A percentile compares a stretch with the other conserved stretches of the same genome.
Evolutionary conservation across 2,329 filamentous ascomycete species (phyloP).

Genomic region (Zalaria sp.): DNA sequence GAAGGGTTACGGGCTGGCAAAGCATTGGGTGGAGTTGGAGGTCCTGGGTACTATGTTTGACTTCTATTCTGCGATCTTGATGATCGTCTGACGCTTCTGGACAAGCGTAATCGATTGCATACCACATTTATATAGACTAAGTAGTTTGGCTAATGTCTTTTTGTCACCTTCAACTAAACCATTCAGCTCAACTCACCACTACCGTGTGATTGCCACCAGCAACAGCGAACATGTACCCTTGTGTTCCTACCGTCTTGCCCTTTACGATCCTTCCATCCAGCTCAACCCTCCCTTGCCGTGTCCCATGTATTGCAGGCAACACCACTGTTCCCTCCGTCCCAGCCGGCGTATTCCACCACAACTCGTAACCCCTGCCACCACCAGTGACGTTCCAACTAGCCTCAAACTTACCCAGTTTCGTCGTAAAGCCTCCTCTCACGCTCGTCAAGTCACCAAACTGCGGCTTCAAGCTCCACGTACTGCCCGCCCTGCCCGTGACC

Average conservation of each 20-base stretch:
- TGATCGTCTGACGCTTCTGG: too few relatives aligned
- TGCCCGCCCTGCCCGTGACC: slow-evolving; percentile 24
- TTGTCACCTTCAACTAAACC: too few relatives aligned
- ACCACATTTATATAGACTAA: too few relatives aligned
- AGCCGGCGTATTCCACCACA: slow-evolving; percentile 14
- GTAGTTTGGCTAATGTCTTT: too few relatives aligned
- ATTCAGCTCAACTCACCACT: too few relatives aligned
- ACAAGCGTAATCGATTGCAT: too few relatives aligned
- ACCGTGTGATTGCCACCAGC: slow-evolving; percentile 1
- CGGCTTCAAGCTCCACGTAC: slow-evolving; percentile 29
- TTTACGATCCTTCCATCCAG: slow-evolving; percentile 2
- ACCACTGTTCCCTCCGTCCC: slow-evolving; percentile 18
- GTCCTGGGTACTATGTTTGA: too few relatives aligned
- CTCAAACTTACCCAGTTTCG: slow-evolving; percentile 28
- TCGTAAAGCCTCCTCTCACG: slow-evolving; percentile 32
- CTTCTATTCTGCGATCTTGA: too few relatives aligned
- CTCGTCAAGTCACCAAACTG: slow-evolving; percentile 28
- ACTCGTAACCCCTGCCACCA: slow-evolving; percentile 7
- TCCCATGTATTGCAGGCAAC: slow-evolving; percentile 10
- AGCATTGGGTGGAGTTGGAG: too few relatives aligned
- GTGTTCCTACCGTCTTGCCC: not conserved
- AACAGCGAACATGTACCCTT: not conserved
- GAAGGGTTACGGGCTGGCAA: too few relatives aligned
- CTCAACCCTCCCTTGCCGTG: slow-evolving; percentile 1
- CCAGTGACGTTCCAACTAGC: slow-evolving; percentile 18